Evolutionary conservation across 805 yeast genomes (phyloP), one percentile per base, ranked within the genome.

Genomic region (Candida hungchunana): DNA sequence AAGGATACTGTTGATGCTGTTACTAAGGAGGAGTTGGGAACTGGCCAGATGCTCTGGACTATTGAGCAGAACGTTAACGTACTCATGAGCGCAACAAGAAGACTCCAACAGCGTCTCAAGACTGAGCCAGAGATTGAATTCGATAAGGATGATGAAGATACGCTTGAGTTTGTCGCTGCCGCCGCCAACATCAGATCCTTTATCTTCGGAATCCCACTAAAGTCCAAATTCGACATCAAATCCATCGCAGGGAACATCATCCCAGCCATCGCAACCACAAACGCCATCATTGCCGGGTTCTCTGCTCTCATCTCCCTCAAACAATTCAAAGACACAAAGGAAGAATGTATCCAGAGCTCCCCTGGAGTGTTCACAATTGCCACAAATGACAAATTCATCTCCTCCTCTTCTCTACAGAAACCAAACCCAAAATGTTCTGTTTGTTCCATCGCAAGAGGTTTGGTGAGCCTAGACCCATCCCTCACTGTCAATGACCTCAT

Each of bases 201-300:
- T 32, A 70, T 84, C 3, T 90, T 89, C 54, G 66, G 69, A 17
- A 88, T 89, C 38, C 83, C 79, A 22, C 47, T 66, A 34, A 81
- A 82, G 54, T 70, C 93, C 4, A 80, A 84, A 41, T 93, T 94
- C 55, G 95, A 87, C 42, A 75, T 84, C 43, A 93, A 93, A 57
- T 94, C 84, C 52, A 88, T 90, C 45, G 98, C 98, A 0, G 99
- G 99, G 6, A 93, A 90, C 59, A 93, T 93, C 50, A 93, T 93
- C 26, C 98, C 99, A 0, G 98, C 98, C 0, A 89, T 94, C 48
- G 97, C 98, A 6, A 93, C 98, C 2, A 90, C 97, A 4, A 93
- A 93, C 58, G 97, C 98, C 1, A 81, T 93, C 11, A 80, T 93
- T 48, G 88, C 96, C 0, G 98, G 98, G 0, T 73, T 87, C 47